Evolutionary conservation across 2,329 filamentous ascomycete genomes (phyloP), one percentile per base, ranked within the genome.

Genomic region (Zymoseptoria tritici): DNA sequence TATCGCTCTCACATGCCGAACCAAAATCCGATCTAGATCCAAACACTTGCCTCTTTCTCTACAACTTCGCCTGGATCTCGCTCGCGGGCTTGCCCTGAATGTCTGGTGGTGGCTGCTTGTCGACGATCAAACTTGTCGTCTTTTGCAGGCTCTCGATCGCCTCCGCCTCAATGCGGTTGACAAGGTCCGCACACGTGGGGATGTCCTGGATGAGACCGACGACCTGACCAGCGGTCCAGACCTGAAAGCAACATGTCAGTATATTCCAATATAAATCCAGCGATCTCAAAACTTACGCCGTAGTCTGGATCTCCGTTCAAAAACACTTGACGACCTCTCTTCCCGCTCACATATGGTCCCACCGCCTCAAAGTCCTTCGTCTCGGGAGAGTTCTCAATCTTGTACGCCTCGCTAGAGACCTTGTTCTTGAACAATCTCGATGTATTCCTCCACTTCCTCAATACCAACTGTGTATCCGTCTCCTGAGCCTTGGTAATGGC

Each of bases 141-240:
- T 74, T 69, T 59, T 67, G 68, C 68, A 79, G 70, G 3, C 76
- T 73, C 49, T 76, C 74, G 6, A 77, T 63, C 5, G 78, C 77
- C 57, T 80, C 78, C 20, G 66, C 68, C 67, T 81, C 79, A 60
- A 81, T 80, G 19, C 79, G 72, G 36, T 63, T 70, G 4, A 80
- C 64, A 16, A 81, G 73, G 52, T 74, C 77, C 42, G 73, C 73
- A 65, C 79, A 80, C 1, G 77, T 79, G 1, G 79, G 79, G 36
- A 81, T 78, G 60, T 81, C 79, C 60, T 81, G 77, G 62, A 81
- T 81, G 13, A 81, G 70, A 8, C 79, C 79, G 54, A 99, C 96
- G 66, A 97, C 93, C 74, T 97, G 93, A 9, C 94, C 94, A 8
- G 93, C 91, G 20, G 94, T 97, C 94, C 94, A 99, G 49, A 97